phyloP scores from a whole-genome alignment of 331 rosid genomes.

The Acacia concinna region DNA sequence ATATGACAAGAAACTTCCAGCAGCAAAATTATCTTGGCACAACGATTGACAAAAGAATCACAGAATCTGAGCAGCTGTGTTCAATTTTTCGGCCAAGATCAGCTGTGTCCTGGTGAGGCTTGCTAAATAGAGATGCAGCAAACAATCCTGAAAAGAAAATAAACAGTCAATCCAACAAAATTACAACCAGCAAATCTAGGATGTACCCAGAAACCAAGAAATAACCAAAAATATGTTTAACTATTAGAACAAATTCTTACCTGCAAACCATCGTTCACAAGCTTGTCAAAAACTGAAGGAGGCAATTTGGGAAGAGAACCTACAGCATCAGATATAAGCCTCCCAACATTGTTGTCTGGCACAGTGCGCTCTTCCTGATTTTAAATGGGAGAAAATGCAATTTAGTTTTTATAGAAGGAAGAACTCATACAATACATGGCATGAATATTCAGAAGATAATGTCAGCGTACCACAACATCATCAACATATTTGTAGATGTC shows the following conservation, averaged over 20 bases:
- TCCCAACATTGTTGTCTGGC: slow-evolving; percentile 65
- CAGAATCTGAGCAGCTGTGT: slow-evolving; percentile 87
- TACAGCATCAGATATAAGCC: slow-evolving; percentile 54
- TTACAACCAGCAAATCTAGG: background rate
- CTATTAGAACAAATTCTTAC: slow-evolving; percentile 34
- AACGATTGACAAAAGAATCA: slow-evolving; percentile 30
- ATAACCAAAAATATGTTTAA: background rate
- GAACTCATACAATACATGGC: background rate
- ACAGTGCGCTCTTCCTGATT: slow-evolving; percentile 59
- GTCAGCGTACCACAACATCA: slow-evolving; percentile 66
- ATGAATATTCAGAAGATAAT: background rate
- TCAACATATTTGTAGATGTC: slow-evolving; percentile 92
- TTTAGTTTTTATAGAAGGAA: background rate
- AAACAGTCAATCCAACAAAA: slow-evolving; percentile 19
- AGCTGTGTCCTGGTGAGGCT: slow-evolving; percentile 96
- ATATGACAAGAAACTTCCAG: background rate
- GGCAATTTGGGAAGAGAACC: slow-evolving; percentile 65
- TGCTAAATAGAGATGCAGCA: slow-evolving; percentile 84
- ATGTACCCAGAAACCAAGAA: background rate
- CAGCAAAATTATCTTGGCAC: slow-evolving; percentile 27
- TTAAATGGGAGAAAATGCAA: background rate
- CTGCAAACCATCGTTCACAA: slow-evolving; percentile 67
- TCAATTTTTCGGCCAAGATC: slow-evolving; percentile 82
- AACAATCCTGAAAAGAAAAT: slow-evolving; percentile 59
- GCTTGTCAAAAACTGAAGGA: slow-evolving; percentile 59